Conservation (phyloP, 2,329 filamentous ascomycete species). For the Diaporthe vexans region DNA sequence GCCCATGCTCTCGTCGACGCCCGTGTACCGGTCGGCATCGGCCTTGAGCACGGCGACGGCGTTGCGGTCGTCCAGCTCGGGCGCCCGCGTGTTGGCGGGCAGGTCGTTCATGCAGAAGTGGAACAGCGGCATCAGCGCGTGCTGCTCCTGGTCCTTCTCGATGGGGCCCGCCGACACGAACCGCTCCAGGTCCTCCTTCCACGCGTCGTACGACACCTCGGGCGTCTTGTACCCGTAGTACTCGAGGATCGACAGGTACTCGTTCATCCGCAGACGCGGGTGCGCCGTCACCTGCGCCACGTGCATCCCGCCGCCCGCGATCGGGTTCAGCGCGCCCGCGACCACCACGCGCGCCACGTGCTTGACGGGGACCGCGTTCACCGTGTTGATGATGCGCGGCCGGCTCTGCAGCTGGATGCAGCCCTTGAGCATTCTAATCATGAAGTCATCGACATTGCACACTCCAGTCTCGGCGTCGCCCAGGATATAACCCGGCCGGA, state of each 20-base stretch:
- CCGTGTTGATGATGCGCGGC: constrained; percentile 85
- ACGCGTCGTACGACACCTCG: constrained; percentile 76
- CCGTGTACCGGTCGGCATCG: constrained; percentile 71
- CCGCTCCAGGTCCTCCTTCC: constrained; percentile 76
- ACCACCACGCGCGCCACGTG: constrained; percentile 87
- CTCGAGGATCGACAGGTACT: constrained; percentile 79
- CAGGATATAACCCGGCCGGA: constrained; percentile 88
- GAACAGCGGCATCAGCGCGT: constrained; percentile 81
- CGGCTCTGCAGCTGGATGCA: constrained; percentile 83
- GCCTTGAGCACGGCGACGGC: constrained; percentile 73
- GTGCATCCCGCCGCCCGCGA: constrained; percentile 56
- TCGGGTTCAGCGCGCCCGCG: constrained; percentile 77
- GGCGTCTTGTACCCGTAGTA: constrained; percentile 81
- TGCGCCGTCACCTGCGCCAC: constrained; percentile 86
- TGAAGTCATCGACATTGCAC: constrained; percentile 89
- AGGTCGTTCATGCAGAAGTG: constrained; percentile 80
- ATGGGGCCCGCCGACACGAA: constrained; percentile 73
- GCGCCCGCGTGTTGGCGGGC: constrained; percentile 78
- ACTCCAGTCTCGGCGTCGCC: constrained; percentile 80
- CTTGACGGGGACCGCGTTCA: constrained; percentile 90
- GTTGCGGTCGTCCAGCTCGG: constrained; percentile 81
- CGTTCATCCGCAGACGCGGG: constrained; percentile 82
- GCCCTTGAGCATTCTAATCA: constrained; percentile 88
- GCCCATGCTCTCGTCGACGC: constrained; percentile 58
- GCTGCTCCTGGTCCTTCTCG: constrained; percentile 73